These are phyloP conservation scores for Tylopilus rubrobrunneus DNA, from an alignment of 768 basidiomycete genomes.

Conservation along the genomic window DNA sequence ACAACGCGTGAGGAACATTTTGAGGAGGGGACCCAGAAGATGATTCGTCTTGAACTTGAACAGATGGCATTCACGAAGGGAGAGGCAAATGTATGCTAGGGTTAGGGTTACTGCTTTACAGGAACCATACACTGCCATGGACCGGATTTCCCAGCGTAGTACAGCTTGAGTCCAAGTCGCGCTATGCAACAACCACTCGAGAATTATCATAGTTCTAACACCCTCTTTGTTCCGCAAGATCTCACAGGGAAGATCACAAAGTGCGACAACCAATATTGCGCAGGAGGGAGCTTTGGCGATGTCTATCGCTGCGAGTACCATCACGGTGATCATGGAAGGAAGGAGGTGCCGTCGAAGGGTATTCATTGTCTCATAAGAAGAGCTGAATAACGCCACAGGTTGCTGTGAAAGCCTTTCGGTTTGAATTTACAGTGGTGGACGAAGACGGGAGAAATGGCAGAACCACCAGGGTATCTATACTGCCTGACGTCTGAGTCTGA, in stretches of 20 bases:
- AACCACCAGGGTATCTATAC: conserved; percentile 1
- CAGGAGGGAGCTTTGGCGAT: conserved; percentile 2
- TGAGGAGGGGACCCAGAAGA: conserved; percentile 10
- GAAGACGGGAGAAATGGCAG: not conserved
- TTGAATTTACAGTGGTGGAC: not conserved
- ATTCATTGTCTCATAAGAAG: not conserved
- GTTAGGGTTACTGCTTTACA: conserved; percentile 7
- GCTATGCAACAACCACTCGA: not conserved
- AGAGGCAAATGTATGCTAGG: not conserved
- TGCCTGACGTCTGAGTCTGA: not conserved
- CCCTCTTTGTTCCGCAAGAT: not conserved
- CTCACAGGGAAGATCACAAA: conserved; percentile 1
- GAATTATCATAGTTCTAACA: no score
- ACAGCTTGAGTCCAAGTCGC: no score
- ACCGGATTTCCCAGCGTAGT: no score
- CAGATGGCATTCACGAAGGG: conserved; percentile 21
- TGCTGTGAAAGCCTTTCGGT: conserved; percentile 11
- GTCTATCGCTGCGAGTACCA: conserved; percentile 2
- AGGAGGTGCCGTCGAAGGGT: not conserved
- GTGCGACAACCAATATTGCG: conserved; percentile 1
- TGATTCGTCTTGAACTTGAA: conserved; percentile 19
- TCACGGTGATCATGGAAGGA: not conserved
- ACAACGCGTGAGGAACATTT: conserved; percentile 55
- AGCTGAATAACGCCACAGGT: not conserved
- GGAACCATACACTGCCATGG: no score